These are phyloP conservation scores for Arxiozyma heterogenica DNA, from an alignment of 1,139 yeast species.

Conservation along the genomic window DNA sequence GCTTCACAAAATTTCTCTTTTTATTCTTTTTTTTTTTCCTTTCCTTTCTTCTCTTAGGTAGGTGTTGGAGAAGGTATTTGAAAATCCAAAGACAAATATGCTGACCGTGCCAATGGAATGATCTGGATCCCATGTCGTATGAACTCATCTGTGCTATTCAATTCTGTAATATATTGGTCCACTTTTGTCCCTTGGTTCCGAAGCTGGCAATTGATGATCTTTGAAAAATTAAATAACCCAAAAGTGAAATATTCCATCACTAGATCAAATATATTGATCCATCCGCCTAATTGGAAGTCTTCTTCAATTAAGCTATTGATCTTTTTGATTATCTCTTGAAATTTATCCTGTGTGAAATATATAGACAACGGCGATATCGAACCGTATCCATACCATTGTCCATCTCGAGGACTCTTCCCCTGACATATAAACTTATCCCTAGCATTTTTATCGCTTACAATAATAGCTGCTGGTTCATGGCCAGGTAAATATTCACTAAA, in stretches of 20 bases:
- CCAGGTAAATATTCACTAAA: constrained; percentile 58
- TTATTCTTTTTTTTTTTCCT: neutral
- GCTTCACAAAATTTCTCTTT: too few relatives aligned
- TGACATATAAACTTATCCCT: constrained; percentile 27
- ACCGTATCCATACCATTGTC: constrained; percentile 41
- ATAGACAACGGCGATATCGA: constrained; percentile 49
- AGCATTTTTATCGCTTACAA: constrained; percentile 20
- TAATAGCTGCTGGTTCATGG: constrained; percentile 53
- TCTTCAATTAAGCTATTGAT: constrained; percentile 39
- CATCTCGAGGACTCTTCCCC: constrained; percentile 36
- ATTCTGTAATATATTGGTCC: constrained; percentile 38
- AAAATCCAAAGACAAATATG: constrained; percentile 53
- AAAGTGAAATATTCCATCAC: constrained; percentile 43
- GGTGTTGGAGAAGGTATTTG: constrained; percentile 38
- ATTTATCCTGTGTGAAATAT: constrained; percentile 34
- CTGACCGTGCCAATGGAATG: constrained; percentile 48
- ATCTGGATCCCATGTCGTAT: constrained; percentile 33
- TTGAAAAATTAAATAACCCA: constrained; percentile 22
- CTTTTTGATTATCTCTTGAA: constrained; percentile 34
- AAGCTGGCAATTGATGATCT: too few relatives aligned
- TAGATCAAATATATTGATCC: constrained; percentile 35
- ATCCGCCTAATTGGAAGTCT: constrained; percentile 37
- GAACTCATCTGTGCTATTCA: constrained; percentile 34
- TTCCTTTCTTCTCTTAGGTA: neutral
- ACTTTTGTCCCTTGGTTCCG: constrained; percentile 24